Percentiles rank a stretch among this genome's conserved stretches.
Evolutionary conservation across 805 yeast species (phyloP).

Genomic region (Wickerhamiella sorbophila): DNA sequence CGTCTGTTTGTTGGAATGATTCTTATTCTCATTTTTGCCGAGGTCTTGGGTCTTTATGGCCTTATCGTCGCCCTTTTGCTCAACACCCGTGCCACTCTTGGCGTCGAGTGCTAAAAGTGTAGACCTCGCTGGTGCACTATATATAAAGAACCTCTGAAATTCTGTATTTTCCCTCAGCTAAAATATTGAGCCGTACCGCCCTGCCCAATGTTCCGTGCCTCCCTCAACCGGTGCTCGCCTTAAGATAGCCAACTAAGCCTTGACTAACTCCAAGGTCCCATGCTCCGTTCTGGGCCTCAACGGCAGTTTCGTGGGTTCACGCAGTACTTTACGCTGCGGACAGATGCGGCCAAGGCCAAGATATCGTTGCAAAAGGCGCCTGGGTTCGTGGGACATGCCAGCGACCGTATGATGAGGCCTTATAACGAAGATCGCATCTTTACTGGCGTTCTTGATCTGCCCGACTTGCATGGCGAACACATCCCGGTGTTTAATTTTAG

Average conservation of each 20-base stretch:
- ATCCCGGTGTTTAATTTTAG: conserved; percentile 48
- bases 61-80: conserved; percentile 93
- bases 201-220: too few species aligned
- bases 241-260: too few species aligned
- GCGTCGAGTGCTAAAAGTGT: conserved; percentile 52
- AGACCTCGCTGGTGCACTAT: background rate
- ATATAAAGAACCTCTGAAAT: background rate
- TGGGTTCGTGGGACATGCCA: conserved; percentile 60
- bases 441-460: conserved; percentile 45
- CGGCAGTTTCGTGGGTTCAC: conserved; percentile 6
- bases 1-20: conserved; percentile 97
- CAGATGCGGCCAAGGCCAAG: conserved; percentile 24
- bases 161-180: too few species aligned
- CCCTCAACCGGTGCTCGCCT: too few species aligned
- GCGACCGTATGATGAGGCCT: conserved; percentile 60
- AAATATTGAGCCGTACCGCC: background rate
- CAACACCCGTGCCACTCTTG: conserved; percentile 95
- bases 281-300: background rate
- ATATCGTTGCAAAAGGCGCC: conserved; percentile 54
- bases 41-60: conserved; percentile 96
- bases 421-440: conserved; percentile 72
- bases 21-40: conserved; percentile 95
- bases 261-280: too few species aligned
- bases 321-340: conserved; percentile 10
- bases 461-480: conserved; percentile 17